Evolutionary conservation across 2,329 filamentous ascomycete genomes (phyloP), one percentile per base, ranked within the genome.

Genomic region (Talaromyces albobiverticillius): DNA sequence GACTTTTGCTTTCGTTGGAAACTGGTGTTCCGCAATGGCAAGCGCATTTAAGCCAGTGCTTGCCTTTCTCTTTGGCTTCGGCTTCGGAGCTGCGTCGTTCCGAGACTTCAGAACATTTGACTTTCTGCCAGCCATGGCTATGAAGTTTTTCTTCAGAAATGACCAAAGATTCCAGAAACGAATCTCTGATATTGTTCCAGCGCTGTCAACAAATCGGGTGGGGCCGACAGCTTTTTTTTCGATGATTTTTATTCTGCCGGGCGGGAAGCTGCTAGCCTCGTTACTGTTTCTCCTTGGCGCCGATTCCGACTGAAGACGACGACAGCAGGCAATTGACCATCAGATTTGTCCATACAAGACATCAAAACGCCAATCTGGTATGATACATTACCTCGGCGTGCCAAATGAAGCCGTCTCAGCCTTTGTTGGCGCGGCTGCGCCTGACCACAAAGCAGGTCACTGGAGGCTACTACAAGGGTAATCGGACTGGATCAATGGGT

Each of bases 401-500:
- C 45, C 46, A 57, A 67, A 57, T 77, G 58, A 75, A 73, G 60
- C 72, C 75, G 32, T 71, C 75, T 36, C 63, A 69, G 52, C 67
- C 72, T 31, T 85, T 95, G 65, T 80, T 82, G 63, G 79, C 84
- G 69, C 82, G 83, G 55, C 82, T 90, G 73, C 90, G 93, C 67
- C 83, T 99, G 67, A 96, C 90, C 11, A 95, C 93, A 62, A 99
- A 99, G 76, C 87, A 94, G 74, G 87, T 93, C 70, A 89, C 88
- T 71, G 90, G 90, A 69, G 93, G 92, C 62, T 99, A 87, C 83
- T 99, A 99, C 84, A 97, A 97, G 81, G 94, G 94, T 69, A 96
- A 88, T 65, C 82, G 92, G 45, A 87, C 90, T 1, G 94, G 94
- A 1, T 85, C 88, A 40, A 91, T 95, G 85, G 94, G 94, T 71